Evolutionary conservation across 140 eudicot species (phyloP).

Genomic region (Senecio squalidus): DNA sequence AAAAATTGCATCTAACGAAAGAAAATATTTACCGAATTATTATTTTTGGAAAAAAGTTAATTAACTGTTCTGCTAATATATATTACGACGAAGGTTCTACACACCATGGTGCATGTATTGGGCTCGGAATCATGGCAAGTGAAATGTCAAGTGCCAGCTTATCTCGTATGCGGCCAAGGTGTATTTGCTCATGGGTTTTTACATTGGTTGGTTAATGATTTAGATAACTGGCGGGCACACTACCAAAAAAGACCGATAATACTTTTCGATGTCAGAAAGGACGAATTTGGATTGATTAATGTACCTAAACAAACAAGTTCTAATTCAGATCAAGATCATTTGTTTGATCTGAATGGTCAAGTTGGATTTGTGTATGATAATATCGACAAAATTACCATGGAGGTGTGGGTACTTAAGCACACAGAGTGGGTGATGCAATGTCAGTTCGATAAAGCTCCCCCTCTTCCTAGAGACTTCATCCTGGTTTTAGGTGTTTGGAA

Average conservation of each 20-base stretch:
- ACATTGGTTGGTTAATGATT: conserved; percentile 8
- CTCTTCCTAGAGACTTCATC: background rate
- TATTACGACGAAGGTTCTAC: background rate
- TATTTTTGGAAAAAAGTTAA: too few species aligned
- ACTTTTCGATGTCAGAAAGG: background rate
- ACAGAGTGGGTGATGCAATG: conserved; percentile 4
- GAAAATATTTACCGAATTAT: too few species aligned
- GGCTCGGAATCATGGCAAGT: conserved; percentile 1
- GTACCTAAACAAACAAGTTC: background rate
- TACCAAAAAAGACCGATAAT: background rate
- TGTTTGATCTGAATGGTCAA: conserved; percentile 3
- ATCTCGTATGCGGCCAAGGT: background rate
- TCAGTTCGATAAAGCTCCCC: background rate
- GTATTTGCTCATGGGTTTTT: conserved; percentile 8
- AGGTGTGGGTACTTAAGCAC: conserved; percentile 10
- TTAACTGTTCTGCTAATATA: too few species aligned
- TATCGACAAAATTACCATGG: background rate
- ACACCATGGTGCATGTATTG: conserved; percentile 5
- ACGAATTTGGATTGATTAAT: conserved; percentile 4
- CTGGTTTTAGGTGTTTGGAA: background rate
- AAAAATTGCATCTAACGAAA: too few species aligned
- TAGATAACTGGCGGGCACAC: background rate
- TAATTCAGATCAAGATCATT: background rate
- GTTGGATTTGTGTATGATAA: background rate
- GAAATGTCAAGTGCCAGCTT: conserved; percentile 1